Evolutionary conservation across 2,329 filamentous ascomycete genomes (phyloP).

Genomic region (Pyricularia pennisetigena): DNA sequence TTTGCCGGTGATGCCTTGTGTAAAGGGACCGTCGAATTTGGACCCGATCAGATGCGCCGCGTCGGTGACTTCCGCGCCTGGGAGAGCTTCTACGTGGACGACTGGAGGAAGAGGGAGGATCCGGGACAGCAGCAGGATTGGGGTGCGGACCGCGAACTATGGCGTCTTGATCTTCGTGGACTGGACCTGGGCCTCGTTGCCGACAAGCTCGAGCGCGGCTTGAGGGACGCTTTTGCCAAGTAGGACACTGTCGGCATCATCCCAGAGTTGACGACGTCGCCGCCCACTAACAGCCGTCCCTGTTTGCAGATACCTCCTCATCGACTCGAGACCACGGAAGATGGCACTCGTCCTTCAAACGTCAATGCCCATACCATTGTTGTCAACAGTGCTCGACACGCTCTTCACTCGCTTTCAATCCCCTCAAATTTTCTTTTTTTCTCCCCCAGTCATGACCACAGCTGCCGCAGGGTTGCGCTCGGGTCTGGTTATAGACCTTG

Average conservation of each 20-base stretch:
- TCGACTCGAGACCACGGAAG: conserved; percentile 68
- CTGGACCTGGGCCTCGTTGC: conserved; percentile 71
- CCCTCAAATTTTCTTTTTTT: conserved; percentile 72
- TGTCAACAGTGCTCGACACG: conserved; percentile 58
- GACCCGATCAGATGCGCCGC: conserved; percentile 65
- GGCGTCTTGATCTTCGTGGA: conserved; percentile 62
- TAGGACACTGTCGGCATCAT: conserved; percentile 32
- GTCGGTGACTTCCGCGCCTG: conserved; percentile 74
- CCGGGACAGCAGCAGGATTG: conserved; percentile 35
- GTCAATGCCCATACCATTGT: conserved; percentile 11
- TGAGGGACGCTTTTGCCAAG: conserved; percentile 76
- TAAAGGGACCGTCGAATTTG: conserved; percentile 61
- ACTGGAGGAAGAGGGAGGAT: conserved; percentile 24
- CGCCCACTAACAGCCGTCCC: not conserved
- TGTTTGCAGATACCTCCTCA: conserved; percentile 44
- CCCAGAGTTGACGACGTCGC: not conserved
- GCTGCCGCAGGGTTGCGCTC: conserved; percentile 76
- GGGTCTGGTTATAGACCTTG: conserved; percentile 81
- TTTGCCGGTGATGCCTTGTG: conserved; percentile 78
- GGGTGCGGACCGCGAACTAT: conserved; percentile 63
- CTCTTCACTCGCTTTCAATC: conserved; percentile 75
- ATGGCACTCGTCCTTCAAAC: conserved; percentile 60
- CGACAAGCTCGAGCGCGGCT: conserved; percentile 75
- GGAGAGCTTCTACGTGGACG: conserved; percentile 40
- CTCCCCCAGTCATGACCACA: conserved; percentile 62